These are phyloP conservation scores for Actinomortierella ambigua DNA, from an alignment of 371 early-diverging fungal genomes.

Conservation along the genomic window DNA sequence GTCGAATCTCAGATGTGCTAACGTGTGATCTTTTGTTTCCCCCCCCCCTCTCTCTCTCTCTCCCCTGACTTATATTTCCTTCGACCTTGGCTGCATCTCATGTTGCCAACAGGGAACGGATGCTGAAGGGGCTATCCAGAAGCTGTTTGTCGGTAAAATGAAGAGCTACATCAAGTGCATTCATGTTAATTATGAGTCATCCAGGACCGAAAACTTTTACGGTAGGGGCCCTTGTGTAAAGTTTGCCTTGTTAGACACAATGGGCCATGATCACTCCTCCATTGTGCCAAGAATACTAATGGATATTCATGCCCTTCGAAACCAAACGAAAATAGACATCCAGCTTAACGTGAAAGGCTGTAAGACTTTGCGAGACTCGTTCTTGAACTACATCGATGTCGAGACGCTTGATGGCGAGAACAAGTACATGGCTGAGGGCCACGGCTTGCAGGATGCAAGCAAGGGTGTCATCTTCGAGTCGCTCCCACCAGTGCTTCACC, in stretches of 20 bases:
- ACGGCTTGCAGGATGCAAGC: conserved; percentile 96
- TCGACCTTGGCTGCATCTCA: too few relatives aligned
- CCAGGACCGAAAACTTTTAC: conserved; percentile 88
- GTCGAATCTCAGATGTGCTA: too few relatives aligned
- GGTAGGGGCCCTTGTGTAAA: conserved; percentile 45
- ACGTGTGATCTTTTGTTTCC: too few relatives aligned
- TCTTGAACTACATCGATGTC: conserved; percentile 85
- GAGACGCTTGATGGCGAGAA: conserved; percentile 98
- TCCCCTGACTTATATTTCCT: too few relatives aligned
- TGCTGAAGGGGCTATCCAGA: conserved; percentile 91
- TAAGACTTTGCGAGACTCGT: conserved; percentile 88
- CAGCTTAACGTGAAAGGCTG: conserved; percentile 95
- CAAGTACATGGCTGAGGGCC: conserved; percentile 95
- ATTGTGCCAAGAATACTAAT: neutral
- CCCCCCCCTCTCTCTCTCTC: too few relatives aligned
- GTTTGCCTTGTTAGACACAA: neutral
- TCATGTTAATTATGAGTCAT: conserved; percentile 94
- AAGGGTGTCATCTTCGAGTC: conserved; percentile 95
- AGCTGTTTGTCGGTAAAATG: conserved; percentile 94
- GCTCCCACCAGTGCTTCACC: conserved; percentile 97
- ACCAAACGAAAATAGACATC: conserved; percentile 71
- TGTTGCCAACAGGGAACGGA: conserved; percentile 79
- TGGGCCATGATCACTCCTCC: too few relatives aligned
- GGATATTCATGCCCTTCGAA: neutral
- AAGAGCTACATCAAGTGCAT: conserved; percentile 95